Conservation (phyloP, 805 yeast genomes). For the Cyberlindnera saturnus region DNA sequence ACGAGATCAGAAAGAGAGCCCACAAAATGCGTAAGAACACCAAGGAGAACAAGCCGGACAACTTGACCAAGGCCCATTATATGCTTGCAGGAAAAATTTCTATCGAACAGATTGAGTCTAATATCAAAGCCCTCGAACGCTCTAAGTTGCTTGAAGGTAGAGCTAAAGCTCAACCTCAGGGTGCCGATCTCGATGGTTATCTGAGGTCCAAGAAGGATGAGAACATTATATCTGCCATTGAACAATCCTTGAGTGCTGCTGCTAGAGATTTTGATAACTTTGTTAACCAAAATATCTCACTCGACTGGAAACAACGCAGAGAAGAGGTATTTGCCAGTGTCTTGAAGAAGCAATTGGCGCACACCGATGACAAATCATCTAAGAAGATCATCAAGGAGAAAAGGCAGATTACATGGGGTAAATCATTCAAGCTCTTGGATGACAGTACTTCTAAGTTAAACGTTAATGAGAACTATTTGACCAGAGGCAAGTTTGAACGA, state of each 20-base stretch:
- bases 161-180: constrained; percentile 14
- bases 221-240: constrained; percentile 75
- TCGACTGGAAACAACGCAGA: constrained; percentile 82
- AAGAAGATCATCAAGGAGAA: constrained; percentile 2
- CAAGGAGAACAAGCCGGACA: constrained; percentile 30
- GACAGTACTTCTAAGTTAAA: constrained; percentile 31
- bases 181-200: constrained; percentile 52
- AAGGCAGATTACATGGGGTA: constrained; percentile 25
- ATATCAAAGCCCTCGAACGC: constrained; percentile 36
- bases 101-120: constrained; percentile 73
- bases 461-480: constrained; percentile 35
- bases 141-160: constrained; percentile 25
- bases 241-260: constrained; percentile 66
- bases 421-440: constrained; percentile 23
- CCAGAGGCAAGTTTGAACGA: constrained; percentile 57
- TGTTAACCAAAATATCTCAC: constrained; percentile 62
- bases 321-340: constrained; percentile 66
- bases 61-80: constrained; percentile 73
- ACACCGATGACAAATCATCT: constrained; percentile 5
- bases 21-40: constrained; percentile 45
- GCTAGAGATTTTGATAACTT: constrained; percentile 78
- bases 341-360: constrained; percentile 24
- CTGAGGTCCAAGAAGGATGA: constrained; percentile 72
- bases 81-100: constrained; percentile 85
- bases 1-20: constrained; percentile 70